phyloP scores from a whole-genome alignment of 768 basidiomycete species.

The Collybiopsis confluens region DNA sequence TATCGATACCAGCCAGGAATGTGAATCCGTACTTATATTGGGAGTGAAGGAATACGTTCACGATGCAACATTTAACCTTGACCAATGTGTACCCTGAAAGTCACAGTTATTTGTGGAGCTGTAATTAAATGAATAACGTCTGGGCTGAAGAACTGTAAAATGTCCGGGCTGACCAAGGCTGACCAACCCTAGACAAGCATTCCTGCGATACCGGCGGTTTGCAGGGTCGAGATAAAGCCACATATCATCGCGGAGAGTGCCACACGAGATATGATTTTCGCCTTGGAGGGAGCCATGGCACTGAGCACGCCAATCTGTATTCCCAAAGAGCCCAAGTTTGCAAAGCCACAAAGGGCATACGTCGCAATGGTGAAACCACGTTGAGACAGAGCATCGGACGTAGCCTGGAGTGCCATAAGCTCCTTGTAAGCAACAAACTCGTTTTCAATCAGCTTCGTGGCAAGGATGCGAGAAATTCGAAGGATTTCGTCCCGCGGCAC shows the following conservation, averaged over 20 bases:
- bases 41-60: too few relatives aligned
- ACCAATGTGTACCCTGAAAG: too few relatives aligned
- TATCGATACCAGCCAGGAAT: too few relatives aligned
- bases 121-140: too few relatives aligned
- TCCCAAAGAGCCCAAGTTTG: constrained; percentile 81
- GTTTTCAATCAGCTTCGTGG: constrained; percentile 83
- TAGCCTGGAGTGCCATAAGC: constrained; percentile 45
- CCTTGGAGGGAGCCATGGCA: constrained; percentile 65
- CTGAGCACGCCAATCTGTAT: constrained; percentile 79
- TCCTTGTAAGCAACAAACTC: constrained; percentile 78
- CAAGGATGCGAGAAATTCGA: constrained; percentile 74
- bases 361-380: constrained; percentile 81
- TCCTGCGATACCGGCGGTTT: constrained; percentile 56
- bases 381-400: constrained; percentile 46
- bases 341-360: constrained; percentile 89
- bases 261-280: constrained; percentile 65
- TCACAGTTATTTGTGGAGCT: too few relatives aligned
- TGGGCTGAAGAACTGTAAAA: too few relatives aligned
- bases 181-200: constrained; percentile 23
- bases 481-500: constrained; percentile 82
- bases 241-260: constrained; percentile 69
- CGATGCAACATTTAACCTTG: too few relatives aligned
- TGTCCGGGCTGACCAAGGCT: too few relatives aligned
- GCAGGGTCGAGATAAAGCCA: constrained; percentile 62
- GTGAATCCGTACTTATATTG: too few relatives aligned